Percentiles rank a stretch among this genome's conserved stretches.
These are phyloP conservation scores for Boeremia lycopersici DNA, from an alignment of 2,329 filamentous ascomycete species.

Conservation along the genomic window DNA sequence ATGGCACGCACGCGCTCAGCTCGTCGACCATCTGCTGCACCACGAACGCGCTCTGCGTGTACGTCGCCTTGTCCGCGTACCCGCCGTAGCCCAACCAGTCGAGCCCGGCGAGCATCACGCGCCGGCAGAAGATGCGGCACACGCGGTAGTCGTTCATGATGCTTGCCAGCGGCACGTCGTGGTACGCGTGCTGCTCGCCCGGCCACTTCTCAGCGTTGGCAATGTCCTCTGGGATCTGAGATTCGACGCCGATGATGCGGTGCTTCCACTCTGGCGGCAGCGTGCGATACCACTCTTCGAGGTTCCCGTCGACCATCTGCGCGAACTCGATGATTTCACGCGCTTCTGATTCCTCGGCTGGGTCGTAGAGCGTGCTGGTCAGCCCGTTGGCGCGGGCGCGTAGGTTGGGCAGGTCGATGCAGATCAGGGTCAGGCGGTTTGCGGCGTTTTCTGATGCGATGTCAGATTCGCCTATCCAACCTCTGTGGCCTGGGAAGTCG, in stretches of 20 bases:
- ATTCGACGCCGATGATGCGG: conserved; percentile 38
- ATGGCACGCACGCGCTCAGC: conserved; percentile 48
- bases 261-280: conserved; percentile 45
- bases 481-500: conserved; percentile 42
- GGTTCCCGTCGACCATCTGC: conserved; percentile 44
- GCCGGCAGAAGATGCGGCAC: conserved; percentile 48
- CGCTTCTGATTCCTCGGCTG: conserved; percentile 34
- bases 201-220: conserved; percentile 41
- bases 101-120: conserved; percentile 47
- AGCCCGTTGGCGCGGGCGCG: conserved; percentile 43
- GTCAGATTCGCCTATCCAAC: conserved; percentile 43
- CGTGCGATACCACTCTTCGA: conserved; percentile 46
- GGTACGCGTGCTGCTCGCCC: conserved; percentile 49
- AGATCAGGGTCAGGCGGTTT: conserved; percentile 48
- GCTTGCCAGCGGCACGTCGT: conserved; percentile 47
- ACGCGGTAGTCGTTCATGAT: conserved; percentile 51
- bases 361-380: conserved; percentile 30
- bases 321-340: conserved; percentile 43
- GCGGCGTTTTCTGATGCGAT: conserved; percentile 47
- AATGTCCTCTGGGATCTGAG: conserved; percentile 37
- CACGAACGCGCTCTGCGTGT: conserved; percentile 31
- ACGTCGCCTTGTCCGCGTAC: conserved; percentile 18
- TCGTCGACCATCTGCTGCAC: conserved; percentile 50
- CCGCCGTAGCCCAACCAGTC: conserved; percentile 31
- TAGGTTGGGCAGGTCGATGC: conserved; percentile 48